These are phyloP conservation scores for Myxozyma mucilagina DNA, from an alignment of 805 yeast genomes.

Conservation along the genomic window DNA sequence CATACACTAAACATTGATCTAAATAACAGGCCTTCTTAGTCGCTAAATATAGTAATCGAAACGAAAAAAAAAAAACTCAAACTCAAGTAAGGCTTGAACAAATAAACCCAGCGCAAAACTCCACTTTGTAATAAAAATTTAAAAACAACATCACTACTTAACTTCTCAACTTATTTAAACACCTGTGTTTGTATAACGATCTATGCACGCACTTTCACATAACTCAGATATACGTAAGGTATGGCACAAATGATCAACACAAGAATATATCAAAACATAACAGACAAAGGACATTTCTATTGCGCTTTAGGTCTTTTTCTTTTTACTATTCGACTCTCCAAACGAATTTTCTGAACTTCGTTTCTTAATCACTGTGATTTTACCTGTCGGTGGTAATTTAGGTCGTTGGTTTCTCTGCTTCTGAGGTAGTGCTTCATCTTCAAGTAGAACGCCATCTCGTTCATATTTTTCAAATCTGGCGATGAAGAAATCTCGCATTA, in stretches of 20 bases:
- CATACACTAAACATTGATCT: neutral
- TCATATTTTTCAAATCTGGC: constrained; percentile 35
- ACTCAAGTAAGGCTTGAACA: neutral
- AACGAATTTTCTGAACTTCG: constrained; percentile 56
- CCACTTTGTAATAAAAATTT: neutral
- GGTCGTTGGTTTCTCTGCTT: constrained; percentile 74
- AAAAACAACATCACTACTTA: neutral
- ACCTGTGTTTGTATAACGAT: neutral
- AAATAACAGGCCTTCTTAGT: neutral
- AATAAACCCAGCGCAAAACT: constrained; percentile 2
- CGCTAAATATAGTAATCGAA: neutral
- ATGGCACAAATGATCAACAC: neutral
- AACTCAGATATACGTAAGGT: neutral
- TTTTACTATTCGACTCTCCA: constrained; percentile 20
- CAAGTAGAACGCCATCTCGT: constrained; percentile 45
- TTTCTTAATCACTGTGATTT: constrained; percentile 69
- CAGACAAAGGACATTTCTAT: neutral
- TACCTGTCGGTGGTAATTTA: constrained; percentile 88
- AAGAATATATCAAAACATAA: neutral
- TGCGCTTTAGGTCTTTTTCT: constrained; percentile 11
- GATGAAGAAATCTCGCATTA: constrained; percentile 56
- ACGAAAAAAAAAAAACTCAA: neutral
- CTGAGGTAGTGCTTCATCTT: constrained; percentile 82
- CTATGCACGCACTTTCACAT: neutral
- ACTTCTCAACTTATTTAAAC: neutral